Evolutionary conservation across 441 rosid genomes (phyloP), one percentile per base, ranked within the genome.

Genomic region (Erodium texanum): DNA sequence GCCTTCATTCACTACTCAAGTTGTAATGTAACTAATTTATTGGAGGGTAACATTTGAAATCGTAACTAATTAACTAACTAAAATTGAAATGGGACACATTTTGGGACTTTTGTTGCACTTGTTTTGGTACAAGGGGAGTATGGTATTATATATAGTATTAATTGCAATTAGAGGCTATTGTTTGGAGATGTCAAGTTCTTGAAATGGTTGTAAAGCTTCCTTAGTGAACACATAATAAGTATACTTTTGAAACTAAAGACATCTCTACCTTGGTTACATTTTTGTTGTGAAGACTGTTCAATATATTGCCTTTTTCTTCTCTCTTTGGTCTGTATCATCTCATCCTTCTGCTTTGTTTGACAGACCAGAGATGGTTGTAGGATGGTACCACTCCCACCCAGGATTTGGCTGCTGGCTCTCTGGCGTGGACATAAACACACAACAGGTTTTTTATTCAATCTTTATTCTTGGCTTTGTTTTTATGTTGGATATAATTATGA

Each of bases 401-500:
- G 99, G 99, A 72, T 94, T 94, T 77, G 99, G 99, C 54, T 94
- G 97, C 79, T 94, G 99, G 99, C 97, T 94, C 43, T 94, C 99
- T 72, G 99, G 99, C 1, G 99, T 94, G 45, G 99, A 94, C 84
- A 91, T 94, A 74, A 94, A 91, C 72, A 91, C 99, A 1, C 99
- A 94, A 72, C 97, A 91, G 96, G 99, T 91, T 59, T 64, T 64
- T 52, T 15, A 66, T 48, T 6, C 41, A 38, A 69, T 32, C 36
- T 43, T 67, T 58, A 36, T 29, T 10, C 48, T 61, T 19, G 10
- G 8, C 48, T 22, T 32, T 32, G 3, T 32, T 65, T 5, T 18
- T 54, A 1, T 34, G 1, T 11, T 54, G 5, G 18, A 48, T 48
- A 48, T 14, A 50, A 50, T 2, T 50, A 16, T 50, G 58, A 50